Percentiles rank a stretch among this genome's conserved stretches.
Evolutionary conservation across 169 alveolate genomes (phyloP).

Genomic region (Theileria annulata): DNA sequence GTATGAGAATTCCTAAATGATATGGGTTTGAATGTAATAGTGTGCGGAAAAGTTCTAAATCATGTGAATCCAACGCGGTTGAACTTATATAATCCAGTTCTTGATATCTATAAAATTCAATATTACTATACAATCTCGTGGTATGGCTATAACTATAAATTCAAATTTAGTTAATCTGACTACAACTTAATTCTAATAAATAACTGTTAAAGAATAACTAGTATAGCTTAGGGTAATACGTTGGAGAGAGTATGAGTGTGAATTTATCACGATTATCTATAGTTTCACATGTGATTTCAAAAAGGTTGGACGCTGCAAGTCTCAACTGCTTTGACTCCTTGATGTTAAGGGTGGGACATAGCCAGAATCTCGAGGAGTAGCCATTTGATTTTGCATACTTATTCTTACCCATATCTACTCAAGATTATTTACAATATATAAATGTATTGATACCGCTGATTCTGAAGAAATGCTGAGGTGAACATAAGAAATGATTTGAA

Average conservation of each 20-base stretch:
- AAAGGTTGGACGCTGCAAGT: not conserved
- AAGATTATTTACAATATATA: not conserved
- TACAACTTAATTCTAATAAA: too few species aligned
- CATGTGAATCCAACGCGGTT: slow-evolving; percentile 47
- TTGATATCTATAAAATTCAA: slow-evolving; percentile 29
- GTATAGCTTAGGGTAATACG: too few species aligned
- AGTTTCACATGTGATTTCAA: slow-evolving; percentile 5
- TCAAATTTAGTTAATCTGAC: too few species aligned
- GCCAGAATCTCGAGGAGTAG: slow-evolving; percentile 14
- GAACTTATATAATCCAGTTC: slow-evolving; percentile 27
- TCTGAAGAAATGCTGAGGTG: slow-evolving; percentile 8
- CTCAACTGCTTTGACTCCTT: slow-evolving; percentile 26
- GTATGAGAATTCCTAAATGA: slow-evolving; percentile 42
- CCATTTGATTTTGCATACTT: slow-evolving; percentile 1
- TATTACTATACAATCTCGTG: too few species aligned
- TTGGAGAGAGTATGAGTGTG: not conserved
- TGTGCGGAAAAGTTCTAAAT: slow-evolving; percentile 31
- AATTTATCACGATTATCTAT: slow-evolving; percentile 3
- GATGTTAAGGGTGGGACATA: slow-evolving; percentile 4
- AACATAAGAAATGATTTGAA: slow-evolving; percentile 14
- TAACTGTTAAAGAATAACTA: not conserved
- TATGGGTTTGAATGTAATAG: slow-evolving; percentile 24
- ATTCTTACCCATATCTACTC: slow-evolving; percentile 10
- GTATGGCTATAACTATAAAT: too few species aligned
- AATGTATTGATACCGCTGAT: slow-evolving; percentile 3